Percentiles rank a stretch among this genome's conserved stretches.
phyloP scores from a whole-genome alignment of 768 basidiomycete genomes.

The Suillus paluster region DNA sequence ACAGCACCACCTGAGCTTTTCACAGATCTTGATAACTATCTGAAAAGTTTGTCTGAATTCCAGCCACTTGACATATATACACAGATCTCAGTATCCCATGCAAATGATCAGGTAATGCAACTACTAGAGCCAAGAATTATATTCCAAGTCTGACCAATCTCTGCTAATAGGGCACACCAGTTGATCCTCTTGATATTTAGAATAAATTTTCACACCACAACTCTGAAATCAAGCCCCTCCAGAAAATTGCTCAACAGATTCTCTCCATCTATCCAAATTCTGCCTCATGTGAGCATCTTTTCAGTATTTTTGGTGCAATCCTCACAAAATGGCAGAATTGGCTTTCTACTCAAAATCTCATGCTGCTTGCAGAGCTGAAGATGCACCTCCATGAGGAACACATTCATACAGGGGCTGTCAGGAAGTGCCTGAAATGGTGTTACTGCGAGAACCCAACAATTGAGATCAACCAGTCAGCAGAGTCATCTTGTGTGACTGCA shows the following conservation, averaged over 20 bases:
- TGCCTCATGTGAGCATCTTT: conserved; percentile 35
- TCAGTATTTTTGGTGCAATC: conserved; percentile 36
- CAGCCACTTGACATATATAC: neutral
- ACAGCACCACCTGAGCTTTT: neutral
- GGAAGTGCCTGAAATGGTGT: conserved; percentile 11
- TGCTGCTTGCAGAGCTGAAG: conserved; percentile 30
- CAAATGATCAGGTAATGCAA: neutral
- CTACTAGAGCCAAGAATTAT: neutral
- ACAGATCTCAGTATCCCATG: neutral
- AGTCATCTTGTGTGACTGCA: neutral
- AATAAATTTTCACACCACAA: neutral
- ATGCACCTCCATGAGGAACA: conserved; percentile 35
- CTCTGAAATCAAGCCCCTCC: neutral
- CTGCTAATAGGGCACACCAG: neutral
- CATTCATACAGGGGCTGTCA: conserved; percentile 6
- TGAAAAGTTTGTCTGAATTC: neutral
- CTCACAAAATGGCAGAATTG: conserved; percentile 31
- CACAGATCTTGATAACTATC: neutral
- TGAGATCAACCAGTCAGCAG: neutral
- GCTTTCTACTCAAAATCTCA: conserved; percentile 23
- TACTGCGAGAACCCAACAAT: neutral
- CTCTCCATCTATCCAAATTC: conserved; percentile 34
- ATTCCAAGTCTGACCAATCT: neutral
- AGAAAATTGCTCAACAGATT: conserved; percentile 21
- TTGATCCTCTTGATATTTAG: conserved; percentile 5